These are phyloP conservation scores for Platanthera zijinensis DNA, from an alignment of 106 monocot species.

Conservation along the genomic window DNA sequence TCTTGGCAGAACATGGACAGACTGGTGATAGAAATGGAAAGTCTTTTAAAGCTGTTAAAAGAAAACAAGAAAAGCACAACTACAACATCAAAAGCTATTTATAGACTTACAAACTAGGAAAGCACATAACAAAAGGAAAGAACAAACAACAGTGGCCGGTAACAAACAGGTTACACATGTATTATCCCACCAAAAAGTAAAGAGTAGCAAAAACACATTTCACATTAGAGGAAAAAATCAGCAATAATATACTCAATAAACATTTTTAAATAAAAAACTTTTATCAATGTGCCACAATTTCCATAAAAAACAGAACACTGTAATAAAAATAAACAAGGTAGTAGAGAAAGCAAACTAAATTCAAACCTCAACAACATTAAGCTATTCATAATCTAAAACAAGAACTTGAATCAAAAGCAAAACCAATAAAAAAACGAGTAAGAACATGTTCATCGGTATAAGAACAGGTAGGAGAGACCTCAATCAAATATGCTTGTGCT, in stretches of 20 bases:
- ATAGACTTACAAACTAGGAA: too few species aligned
- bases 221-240: too few species aligned
- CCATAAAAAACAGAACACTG: neutral
- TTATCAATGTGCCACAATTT: neutral
- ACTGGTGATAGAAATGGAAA: too few species aligned
- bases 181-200: too few species aligned
- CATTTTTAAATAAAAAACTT: neutral
- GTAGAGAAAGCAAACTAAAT: neutral
- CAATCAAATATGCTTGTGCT: neutral
- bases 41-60: too few species aligned
- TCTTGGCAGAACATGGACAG: too few species aligned
- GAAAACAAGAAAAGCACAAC: too few species aligned
- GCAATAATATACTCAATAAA: neutral
- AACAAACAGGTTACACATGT: too few species aligned
- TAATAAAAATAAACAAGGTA: neutral
- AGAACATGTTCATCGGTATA: neutral
- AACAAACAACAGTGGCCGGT: too few species aligned
- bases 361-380: neutral
- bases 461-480: neutral
- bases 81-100: too few species aligned
- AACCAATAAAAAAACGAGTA: neutral
- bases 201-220: too few species aligned
- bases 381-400: neutral
- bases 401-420: neutral
- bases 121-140: too few species aligned